phyloP scores from a whole-genome alignment of 371 early-diverging fungal genomes.

The Mucor sp. region DNA sequence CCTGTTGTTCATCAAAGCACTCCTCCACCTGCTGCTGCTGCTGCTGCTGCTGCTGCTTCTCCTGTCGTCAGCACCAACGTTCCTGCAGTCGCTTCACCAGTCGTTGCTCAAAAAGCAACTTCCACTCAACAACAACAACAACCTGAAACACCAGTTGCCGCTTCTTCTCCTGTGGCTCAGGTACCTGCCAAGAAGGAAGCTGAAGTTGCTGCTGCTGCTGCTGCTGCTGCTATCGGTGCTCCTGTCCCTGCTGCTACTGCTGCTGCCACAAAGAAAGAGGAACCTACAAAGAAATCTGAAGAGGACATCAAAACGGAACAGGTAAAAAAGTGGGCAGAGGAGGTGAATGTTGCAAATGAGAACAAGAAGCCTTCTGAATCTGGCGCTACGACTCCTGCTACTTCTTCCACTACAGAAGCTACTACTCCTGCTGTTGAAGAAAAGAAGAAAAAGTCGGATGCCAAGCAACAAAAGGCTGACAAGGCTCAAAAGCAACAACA shows the following conservation, averaged over 20 bases:
- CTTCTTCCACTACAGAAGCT: neutral
- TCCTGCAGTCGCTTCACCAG: neutral
- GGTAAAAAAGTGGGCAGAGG: constrained; percentile 10
- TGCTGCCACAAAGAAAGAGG: neutral
- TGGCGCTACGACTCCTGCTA: neutral
- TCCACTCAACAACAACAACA: constrained; percentile 7
- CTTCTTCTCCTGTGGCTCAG: neutral
- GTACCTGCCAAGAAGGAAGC: neutral
- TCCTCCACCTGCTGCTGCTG: neutral
- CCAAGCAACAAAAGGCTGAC: constrained; percentile 2
- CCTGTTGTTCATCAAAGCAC: neutral
- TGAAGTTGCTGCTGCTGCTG: neutral
- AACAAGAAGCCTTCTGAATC: neutral
- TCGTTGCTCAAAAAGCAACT: neutral
- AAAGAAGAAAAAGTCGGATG: constrained; percentile 11
- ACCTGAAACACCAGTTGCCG: neutral
- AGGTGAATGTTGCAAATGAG: neutral
- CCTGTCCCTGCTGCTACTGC: neutral
- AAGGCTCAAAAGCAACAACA: constrained; percentile 5
- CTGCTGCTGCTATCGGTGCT: neutral
- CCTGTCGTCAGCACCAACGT: neutral
- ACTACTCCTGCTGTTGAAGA: constrained; percentile 1
- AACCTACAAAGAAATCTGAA: neutral
- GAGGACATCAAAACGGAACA: constrained; percentile 6
- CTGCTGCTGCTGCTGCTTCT: neutral